Evolutionary conservation across 306 rosid genomes (phyloP).

Genomic region (Lagenaria siceraria): DNA sequence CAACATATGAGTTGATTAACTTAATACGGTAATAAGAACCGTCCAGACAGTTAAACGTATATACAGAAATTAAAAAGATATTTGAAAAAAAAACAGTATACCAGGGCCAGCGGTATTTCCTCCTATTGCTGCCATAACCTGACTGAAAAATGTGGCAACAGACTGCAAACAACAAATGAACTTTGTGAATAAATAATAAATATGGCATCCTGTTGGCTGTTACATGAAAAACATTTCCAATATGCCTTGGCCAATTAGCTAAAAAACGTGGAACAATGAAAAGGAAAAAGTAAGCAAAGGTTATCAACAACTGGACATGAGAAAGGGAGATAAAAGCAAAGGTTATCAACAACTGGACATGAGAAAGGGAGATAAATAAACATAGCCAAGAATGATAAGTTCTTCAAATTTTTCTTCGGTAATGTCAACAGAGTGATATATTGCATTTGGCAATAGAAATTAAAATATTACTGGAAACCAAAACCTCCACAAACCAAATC

Average conservation of each 20-base stretch:
- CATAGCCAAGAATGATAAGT: background rate
- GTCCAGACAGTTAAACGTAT: background rate
- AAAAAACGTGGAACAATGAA: background rate
- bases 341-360: background rate
- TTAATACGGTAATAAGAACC: background rate
- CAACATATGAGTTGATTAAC: background rate
- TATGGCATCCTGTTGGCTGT: background rate
- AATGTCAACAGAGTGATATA: background rate
- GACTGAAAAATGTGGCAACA: conserved; percentile 95
- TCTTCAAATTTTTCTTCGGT: background rate
- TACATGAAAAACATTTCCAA: background rate
- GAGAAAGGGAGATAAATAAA: background rate
- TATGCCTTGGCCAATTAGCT: background rate
- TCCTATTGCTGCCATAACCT: conserved; percentile 92
- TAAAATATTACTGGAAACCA: background rate
- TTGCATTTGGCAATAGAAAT: background rate
- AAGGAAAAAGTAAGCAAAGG: background rate
- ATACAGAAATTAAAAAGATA: background rate
- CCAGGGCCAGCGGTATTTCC: conserved; percentile 99
- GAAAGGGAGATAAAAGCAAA: too few species aligned
- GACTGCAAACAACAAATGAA: conserved; percentile 48
- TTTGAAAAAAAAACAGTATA: background rate
- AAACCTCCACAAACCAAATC: background rate
- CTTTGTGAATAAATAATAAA: background rate
- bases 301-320: too few species aligned